These are phyloP conservation scores for Ogataea nonfermentans DNA, from an alignment of 805 yeast species.

Conservation along the genomic window DNA sequence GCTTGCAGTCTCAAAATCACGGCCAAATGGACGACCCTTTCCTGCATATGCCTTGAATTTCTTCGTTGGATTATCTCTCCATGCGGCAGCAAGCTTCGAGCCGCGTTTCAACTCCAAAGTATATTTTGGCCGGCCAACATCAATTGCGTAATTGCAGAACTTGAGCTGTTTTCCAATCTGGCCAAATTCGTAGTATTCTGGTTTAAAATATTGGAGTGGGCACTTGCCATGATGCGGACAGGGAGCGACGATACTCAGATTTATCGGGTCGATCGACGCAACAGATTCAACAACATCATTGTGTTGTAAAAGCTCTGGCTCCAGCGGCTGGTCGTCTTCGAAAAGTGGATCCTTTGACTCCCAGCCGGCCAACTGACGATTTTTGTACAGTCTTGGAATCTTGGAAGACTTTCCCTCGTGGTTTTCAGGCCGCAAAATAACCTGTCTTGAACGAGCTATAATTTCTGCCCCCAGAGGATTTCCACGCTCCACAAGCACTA, in stretches of 20 bases:
- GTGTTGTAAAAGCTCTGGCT: conserved; percentile 27
- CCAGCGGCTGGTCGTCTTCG: conserved; percentile 23
- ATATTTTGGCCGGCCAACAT: conserved; percentile 73
- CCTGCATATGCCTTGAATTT: conserved; percentile 52
- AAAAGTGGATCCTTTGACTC: conserved; percentile 29
- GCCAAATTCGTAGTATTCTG: conserved; percentile 55
- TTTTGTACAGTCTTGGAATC: conserved; percentile 66
- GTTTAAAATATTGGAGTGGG: conserved; percentile 79
- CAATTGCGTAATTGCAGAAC: conserved; percentile 74
- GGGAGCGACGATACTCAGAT: conserved; percentile 76
- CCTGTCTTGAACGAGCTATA: conserved; percentile 85
- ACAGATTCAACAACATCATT: conserved; percentile 25
- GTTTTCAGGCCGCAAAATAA: conserved; percentile 83
- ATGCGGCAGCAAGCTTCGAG: conserved; percentile 61
- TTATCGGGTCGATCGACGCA: conserved; percentile 33
- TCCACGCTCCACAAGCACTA: conserved; percentile 84
- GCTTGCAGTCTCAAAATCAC: conserved; percentile 66
- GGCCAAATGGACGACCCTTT: conserved; percentile 75
- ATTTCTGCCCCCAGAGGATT: conserved; percentile 86
- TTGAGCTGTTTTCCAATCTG: conserved; percentile 57
- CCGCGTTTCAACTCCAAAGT: conserved; percentile 87
- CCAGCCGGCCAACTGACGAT: conserved; percentile 40
- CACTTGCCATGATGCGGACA: conserved; percentile 86
- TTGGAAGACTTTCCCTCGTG: conserved; percentile 53
- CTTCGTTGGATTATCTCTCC: conserved; percentile 62